These are phyloP conservation scores for Penicillium brevicompactum DNA, from an alignment of 2,329 filamentous ascomycete species.

Conservation along the genomic window DNA sequence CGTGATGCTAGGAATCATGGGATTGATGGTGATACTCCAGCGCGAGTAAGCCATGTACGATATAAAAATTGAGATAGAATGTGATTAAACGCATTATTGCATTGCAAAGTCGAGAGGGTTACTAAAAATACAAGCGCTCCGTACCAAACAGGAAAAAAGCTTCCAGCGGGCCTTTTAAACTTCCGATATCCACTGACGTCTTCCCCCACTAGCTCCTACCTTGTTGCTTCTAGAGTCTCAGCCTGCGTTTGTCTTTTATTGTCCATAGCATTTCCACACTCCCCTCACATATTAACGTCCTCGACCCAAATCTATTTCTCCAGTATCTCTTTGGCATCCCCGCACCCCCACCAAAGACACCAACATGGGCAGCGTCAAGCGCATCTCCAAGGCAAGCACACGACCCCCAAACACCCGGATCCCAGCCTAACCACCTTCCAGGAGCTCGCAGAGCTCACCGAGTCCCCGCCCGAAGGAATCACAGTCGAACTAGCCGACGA, in stretches of 20 bases:
- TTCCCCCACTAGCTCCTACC: neutral
- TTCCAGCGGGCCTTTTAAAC: neutral
- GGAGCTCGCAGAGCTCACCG: slow-evolving; percentile 63
- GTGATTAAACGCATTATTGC: no score
- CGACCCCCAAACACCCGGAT: neutral
- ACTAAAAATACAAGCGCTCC: neutral
- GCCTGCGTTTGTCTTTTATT: neutral
- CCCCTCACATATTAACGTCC: no score
- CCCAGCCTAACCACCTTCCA: slow-evolving; percentile 30
- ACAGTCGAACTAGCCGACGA: slow-evolving; percentile 62
- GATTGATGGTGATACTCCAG: slow-evolving; percentile 87
- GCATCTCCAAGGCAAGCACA: slow-evolving; percentile 47
- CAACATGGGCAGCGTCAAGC: slow-evolving; percentile 48
- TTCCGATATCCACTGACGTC: neutral
- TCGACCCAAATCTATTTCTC: no score
- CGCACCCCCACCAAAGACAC: slow-evolving; percentile 15
- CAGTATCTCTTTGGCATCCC: slow-evolving; percentile 7
- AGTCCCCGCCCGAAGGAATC: slow-evolving; percentile 59
- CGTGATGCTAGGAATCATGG: slow-evolving; percentile 92
- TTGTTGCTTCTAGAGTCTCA: neutral
- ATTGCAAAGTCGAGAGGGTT: neutral
- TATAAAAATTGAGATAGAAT: neutral
- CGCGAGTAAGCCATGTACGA: slow-evolving; percentile 63
- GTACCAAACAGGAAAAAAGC: neutral
- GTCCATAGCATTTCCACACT: neutral